Evolutionary conservation across 306 rosid species (phyloP), one percentile per base, ranked within the genome.

Genomic region (Herpetospermum pedunculosum): DNA sequence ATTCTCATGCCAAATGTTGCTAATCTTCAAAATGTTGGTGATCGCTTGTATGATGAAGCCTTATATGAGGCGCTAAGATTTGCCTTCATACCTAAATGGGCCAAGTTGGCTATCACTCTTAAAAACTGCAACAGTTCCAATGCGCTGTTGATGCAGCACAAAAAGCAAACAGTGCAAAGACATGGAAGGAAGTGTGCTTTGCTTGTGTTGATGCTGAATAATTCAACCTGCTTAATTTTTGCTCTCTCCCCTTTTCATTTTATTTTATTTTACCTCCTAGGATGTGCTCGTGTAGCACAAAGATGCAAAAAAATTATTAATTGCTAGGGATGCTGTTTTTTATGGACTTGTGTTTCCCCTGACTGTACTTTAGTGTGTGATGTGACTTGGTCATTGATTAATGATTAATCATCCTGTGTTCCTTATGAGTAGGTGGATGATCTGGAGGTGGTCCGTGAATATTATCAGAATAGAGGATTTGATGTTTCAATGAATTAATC

Each of bases 161-260:
- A 83, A 94, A 94, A 85, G 99, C 99, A 74, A 94, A 94, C 87
- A 94, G 99, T 55, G 81, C 97, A 15, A 94, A 94, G 87, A 94
- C 99, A 82, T 94, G 99, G 99, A 94, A 94, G 84, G 99, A 94
- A 82, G 97, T 94, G 77, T 94, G 99, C 87, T 94, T 91, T 86
- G 97, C 99, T 49, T 95, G 99, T 77, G 97, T 95, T 74, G 97
- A 95, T 78, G 99, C 95, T 32, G 99, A 95, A 86, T 97, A 95
- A 83, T 95, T 95, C 89, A 41, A 41, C 18, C 35, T 13, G 3
- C 71, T 37, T 67, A 16, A 54, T 40, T 62, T 62, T 60, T 73
- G 29, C 71, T 25, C 50, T 49, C 71, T 23, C 67, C 18, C 50
- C 34, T 6, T 37, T 35, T 38, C 2, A 4, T 49, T 12, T 21